Evolutionary conservation across 495 filamentous ascomycete species (phyloP).

Genomic region (Annulohypoxylon moriforme): DNA sequence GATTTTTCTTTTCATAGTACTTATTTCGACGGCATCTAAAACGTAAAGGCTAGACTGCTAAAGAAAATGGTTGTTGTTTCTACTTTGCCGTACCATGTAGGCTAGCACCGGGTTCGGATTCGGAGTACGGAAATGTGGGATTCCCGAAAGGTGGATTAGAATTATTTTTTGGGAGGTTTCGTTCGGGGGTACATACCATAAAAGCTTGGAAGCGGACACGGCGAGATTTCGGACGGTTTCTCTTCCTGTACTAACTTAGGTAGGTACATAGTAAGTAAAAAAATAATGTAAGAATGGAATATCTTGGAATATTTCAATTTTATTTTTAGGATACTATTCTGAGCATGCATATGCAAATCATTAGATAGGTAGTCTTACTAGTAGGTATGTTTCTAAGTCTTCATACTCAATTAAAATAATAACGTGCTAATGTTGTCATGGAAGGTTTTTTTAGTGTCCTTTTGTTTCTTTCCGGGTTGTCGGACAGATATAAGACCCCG

Average conservation of each 20-base stretch:
- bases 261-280: neutral
- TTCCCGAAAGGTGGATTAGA: conserved; percentile 13
- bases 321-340: neutral
- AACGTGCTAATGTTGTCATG: neutral
- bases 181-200: neutral
- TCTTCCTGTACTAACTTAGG: neutral
- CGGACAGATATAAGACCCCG: conserved; percentile 39
- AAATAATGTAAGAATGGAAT: neutral
- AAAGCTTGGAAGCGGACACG: neutral
- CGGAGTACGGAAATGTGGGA: conserved; percentile 21
- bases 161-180: neutral
- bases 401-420: neutral
- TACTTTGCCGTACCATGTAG: no score
- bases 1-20: no score
- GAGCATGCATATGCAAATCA: neutral
- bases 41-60: no score
- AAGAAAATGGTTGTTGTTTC: no score
- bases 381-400: neutral
- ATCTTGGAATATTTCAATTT: neutral
- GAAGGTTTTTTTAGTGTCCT: neutral
- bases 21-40: no score
- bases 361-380: neutral
- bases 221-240: conserved; percentile 1
- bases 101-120: neutral
- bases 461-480: conserved; percentile 21